Base-by-base conservation (phyloP, 192 early-diverging fungal genomes). In the Coemansia guatemalensis region DNA sequence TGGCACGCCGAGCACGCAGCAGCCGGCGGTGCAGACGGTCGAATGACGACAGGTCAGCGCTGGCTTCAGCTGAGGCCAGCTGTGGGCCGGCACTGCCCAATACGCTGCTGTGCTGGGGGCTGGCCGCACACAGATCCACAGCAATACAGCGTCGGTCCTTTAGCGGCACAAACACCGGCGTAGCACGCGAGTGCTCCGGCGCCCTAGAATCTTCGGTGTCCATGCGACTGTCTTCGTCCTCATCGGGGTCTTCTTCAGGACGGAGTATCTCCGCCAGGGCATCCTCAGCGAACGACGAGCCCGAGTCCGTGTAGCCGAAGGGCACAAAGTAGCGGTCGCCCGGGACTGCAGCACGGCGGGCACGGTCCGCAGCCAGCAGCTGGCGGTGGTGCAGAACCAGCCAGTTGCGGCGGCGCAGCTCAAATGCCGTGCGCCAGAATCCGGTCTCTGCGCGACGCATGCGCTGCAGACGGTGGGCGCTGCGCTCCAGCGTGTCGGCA, bases 401-500 rank as follows among this genome's bases (percentile, higher is more conserved):
- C 77, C 77, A 80, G 53, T 67, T 67, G 14, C 72, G 58, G 4
- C 58, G 39, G 4, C 71, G 58, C 23, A 80, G 48, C 57, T 58
- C 77, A 62, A 74, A 80, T 8, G 77, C 71, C 11, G 71, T 65
- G 7, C 57, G 68, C 77, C 77, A 80, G 29, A 80, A 80, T 27
- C 64, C 33, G 2, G 60, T n/a, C 56, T 80, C 77, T 27, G 48
- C 24, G 7, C 29, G n/a, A 0, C 32, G 61, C 51, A 80, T 65
- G 0, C 22, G 9, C n/a, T 47, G 39, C 48, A 79, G 65, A 20
- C 71, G 22, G 39, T 53, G 29, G 1, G 64, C 47, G 49, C 71
- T 65, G 18, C 27, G 8, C 22, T 71, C 48, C 39, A 80, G 65
- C 4, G 68, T 71, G 9, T 68, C 68, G 11, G 77, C 77, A 1